Percentiles rank a stretch among this genome's conserved stretches.
Evolutionary conservation across 371 early-diverging fungal genomes (phyloP).

Genomic region (Lichtheimia corymbifera): DNA sequence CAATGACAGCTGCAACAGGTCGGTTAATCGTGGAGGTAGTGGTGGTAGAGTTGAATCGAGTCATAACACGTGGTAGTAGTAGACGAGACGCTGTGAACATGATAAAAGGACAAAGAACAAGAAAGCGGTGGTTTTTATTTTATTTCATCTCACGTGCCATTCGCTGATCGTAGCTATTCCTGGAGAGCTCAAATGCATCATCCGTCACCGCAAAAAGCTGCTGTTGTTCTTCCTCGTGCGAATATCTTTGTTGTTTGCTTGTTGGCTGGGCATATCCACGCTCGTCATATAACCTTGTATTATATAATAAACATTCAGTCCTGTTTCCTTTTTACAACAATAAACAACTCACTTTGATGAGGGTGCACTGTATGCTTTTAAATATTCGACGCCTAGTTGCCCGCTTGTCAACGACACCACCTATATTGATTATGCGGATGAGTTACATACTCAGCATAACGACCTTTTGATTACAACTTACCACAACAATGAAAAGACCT

Average conservation of each 20-base stretch:
- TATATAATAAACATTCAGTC: no score
- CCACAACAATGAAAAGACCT: slow-evolving; percentile 32
- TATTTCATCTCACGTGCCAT: not conserved
- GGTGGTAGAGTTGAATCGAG: no score
- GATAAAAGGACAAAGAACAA: no score
- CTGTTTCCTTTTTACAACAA: no score
- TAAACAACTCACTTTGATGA: not conserved
- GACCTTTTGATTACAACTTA: slow-evolving; percentile 11
- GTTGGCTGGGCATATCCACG: not conserved
- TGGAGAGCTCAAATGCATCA: not conserved
- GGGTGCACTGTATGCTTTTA: not conserved
- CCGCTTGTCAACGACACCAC: slow-evolving; percentile 10
- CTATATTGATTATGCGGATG: slow-evolving; percentile 1
- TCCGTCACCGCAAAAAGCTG: not conserved
- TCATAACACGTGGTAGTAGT: no score
- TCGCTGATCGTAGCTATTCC: not conserved
- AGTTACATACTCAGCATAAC: not conserved
- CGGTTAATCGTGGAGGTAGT: not conserved
- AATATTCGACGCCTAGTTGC: slow-evolving; percentile 11
- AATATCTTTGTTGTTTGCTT: not conserved
- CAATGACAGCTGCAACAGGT: slow-evolving; percentile 7
- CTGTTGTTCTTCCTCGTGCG: not conserved
- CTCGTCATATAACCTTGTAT: no score
- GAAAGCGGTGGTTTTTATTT: not conserved
- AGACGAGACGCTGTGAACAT: no score